Evolutionary conservation across 345 rosid species (phyloP).

Genomic region (Eucalyptus pauciflora): DNA sequence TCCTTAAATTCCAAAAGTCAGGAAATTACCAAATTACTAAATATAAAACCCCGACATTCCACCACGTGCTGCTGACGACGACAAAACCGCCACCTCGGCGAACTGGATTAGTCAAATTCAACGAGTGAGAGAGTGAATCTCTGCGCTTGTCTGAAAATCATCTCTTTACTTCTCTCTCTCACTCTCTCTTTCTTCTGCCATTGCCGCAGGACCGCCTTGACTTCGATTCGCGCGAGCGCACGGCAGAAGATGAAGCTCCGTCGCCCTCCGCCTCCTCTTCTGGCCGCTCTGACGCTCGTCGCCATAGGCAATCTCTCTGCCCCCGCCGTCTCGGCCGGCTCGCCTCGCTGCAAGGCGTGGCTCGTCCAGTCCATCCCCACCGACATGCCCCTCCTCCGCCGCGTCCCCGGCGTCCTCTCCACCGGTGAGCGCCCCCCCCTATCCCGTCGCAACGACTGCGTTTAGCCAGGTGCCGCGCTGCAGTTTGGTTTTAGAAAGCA

Average conservation of each 20-base stretch:
- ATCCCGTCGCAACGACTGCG: not conserved
- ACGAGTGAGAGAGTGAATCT: too few relatives aligned
- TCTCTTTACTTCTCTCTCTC: not conserved
- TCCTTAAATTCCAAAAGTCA: not conserved
- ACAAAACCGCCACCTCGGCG: not conserved
- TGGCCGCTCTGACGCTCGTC: not conserved
- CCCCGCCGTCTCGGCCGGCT: slow-evolving; percentile 11
- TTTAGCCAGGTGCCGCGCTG: not conserved
- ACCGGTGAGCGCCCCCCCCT: slow-evolving; percentile 31
- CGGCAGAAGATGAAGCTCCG: not conserved
- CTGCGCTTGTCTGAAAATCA: not conserved
- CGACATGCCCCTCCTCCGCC: slow-evolving; percentile 68
- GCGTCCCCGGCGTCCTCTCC: slow-evolving; percentile 62
- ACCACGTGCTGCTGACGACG: not conserved
- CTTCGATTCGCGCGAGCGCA: not conserved
- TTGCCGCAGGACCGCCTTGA: not conserved
- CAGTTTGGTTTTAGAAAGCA: not conserved
- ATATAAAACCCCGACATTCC: too few relatives aligned
- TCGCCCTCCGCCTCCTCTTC: not conserved
- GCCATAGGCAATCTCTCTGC: not conserved
- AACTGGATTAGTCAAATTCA: not conserved
- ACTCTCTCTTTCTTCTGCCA: not conserved
- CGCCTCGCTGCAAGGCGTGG: slow-evolving; percentile 67
- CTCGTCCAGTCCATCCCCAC: slow-evolving; percentile 91
- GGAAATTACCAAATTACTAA: too few relatives aligned